Evolutionary conservation across 768 basidiomycete genomes (phyloP), one percentile per base, ranked within the genome.

Genomic region (Suillus alpinus): DNA sequence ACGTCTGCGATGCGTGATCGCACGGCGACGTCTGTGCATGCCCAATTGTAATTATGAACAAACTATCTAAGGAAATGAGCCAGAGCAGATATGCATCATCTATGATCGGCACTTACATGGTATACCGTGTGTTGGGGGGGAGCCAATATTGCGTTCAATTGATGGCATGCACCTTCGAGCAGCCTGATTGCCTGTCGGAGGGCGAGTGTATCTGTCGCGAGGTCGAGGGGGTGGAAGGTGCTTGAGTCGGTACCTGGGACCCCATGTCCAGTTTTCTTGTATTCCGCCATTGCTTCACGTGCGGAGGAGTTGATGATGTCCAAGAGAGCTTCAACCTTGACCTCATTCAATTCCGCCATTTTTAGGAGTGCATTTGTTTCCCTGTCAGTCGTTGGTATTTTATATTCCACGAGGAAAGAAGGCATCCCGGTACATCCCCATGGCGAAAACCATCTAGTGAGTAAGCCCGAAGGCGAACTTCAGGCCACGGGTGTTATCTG

Each of bases 111-210:
- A 63, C 69, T 62, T 49, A 71, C 69, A 16, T 68, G 72, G 14
- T 65, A 61, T 18, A 71, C 55, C 6, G 69, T 71, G 36, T 71
- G 67, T 31, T 70, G 69, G 16, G 70, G 69, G 5, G 70, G 69
- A 0, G 69, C 69, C 47, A 71, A 34, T 18, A 68, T 66, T 4
- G 63, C 68, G 59, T 68, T 68, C 13, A 71, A 50, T 43, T 71
- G 69, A n/a, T 71, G 69, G 43, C 62, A 71, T n/a, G 69, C 62
- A 26, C 69, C 69, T 37, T 70, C 69, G 46, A 70, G 69, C 0
- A 70, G 46, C 9, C 69, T 65, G 13, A 69, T 66, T 7, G 69
- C 70, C 34, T 66, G 71, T 59, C 69, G 71, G 3, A 71, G 55
- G 3, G 56, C 63, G 5, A 71, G 52, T 1, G 64, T 62, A 46